Conservation (phyloP, 148 eudicot genomes). For the Vaccinium macrocarpon region DNA sequence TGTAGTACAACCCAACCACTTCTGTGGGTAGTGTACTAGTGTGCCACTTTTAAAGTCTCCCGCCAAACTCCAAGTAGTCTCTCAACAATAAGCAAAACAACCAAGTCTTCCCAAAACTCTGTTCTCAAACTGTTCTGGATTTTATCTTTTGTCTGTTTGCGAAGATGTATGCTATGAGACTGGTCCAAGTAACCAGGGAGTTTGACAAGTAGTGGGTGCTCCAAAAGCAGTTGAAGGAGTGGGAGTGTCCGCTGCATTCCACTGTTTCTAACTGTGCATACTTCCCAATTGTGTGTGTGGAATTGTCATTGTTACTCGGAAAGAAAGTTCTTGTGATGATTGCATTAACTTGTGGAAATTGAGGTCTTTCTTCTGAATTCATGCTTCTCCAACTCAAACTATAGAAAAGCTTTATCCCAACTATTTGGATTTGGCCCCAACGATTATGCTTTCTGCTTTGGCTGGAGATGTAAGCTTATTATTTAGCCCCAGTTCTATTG, state of each 20-base stretch:
- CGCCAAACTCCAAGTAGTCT: not conserved
- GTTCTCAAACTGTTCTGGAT: not conserved
- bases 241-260: not conserved
- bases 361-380: not conserved
- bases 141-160: not conserved
- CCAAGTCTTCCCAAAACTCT: not conserved
- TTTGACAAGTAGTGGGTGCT: not conserved
- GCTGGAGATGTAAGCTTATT: not conserved
- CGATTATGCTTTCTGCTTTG: not conserved
- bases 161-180: not conserved
- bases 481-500: not conserved
- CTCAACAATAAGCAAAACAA: not conserved
- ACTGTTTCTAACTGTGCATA: not conserved
- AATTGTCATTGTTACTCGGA: not conserved
- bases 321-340: not conserved
- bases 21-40: not conserved
- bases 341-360: not conserved
- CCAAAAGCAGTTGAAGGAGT: not conserved
- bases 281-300: not conserved
- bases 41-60: not conserved
- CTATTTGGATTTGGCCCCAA: not conserved
- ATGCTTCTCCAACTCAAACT: not conserved
- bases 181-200: not conserved
- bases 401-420: not conserved
- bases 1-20: not conserved